phyloP scores from a whole-genome alignment of 148 eudicot species.

The Rhododendron williamsianum region DNA sequence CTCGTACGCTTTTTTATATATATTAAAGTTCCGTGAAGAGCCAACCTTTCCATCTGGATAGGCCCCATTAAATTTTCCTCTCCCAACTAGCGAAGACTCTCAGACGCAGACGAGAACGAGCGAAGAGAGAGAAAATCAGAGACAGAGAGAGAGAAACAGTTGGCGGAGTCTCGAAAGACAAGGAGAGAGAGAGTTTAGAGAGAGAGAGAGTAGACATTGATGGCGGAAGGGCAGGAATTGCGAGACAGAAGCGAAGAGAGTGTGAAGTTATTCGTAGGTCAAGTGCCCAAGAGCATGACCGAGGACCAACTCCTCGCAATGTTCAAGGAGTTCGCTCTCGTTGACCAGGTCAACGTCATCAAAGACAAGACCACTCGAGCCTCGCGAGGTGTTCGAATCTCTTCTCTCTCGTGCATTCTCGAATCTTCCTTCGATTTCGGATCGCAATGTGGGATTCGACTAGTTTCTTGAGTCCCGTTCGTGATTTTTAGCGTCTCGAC shows the following conservation, averaged over 20 bases:
- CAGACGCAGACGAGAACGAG: slow-evolving; percentile 8
- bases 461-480: neutral
- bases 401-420: neutral
- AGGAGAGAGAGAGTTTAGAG: slow-evolving; percentile 6
- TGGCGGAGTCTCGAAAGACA: slow-evolving; percentile 7
- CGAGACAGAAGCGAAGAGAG: slow-evolving; percentile 57
- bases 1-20: neutral
- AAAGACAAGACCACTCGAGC: slow-evolving; percentile 80
- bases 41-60: slow-evolving; percentile 49
- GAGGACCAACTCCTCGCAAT: slow-evolving; percentile 60
- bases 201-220: slow-evolving; percentile 33
- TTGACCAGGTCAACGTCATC: slow-evolving; percentile 93
- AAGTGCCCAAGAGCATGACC: slow-evolving; percentile 86
- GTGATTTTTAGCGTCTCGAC: slow-evolving; percentile 7
- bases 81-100: slow-evolving; percentile 37
- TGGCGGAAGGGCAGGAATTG: slow-evolving; percentile 50
- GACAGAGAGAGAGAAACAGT: slow-evolving; percentile 3
- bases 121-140: neutral
- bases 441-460: slow-evolving; percentile 21
- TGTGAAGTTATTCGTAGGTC: slow-evolving; percentile 97
- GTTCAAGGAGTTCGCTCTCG: slow-evolving; percentile 64
- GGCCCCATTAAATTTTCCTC: slow-evolving; percentile 26
- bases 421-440: neutral
- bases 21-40: slow-evolving; percentile 26
- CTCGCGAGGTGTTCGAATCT: slow-evolving; percentile 57